These are phyloP conservation scores for Russula ochroleuca DNA, from an alignment of 768 basidiomycete species.

Conservation along the genomic window DNA sequence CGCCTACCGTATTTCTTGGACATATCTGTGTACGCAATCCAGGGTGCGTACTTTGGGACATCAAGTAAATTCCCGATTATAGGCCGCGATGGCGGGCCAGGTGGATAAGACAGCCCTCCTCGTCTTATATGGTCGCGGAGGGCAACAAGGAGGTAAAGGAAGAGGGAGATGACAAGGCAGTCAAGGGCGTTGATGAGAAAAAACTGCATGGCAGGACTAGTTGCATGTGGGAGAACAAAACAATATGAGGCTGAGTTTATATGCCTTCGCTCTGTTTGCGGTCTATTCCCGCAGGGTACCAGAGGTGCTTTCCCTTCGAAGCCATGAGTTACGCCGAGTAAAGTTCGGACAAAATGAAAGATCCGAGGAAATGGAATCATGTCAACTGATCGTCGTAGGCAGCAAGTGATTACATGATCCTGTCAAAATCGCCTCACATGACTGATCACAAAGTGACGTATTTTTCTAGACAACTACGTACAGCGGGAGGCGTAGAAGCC, in stretches of 20 bases:
- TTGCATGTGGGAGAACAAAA: neutral
- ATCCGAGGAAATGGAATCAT: too few species aligned
- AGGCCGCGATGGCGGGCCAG: neutral
- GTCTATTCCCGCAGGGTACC: neutral
- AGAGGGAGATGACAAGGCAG: neutral
- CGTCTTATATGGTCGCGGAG: neutral
- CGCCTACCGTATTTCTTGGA: constrained; percentile 11
- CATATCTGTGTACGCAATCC: constrained; percentile 1
- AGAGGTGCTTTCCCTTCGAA: neutral
- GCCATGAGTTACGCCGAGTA: neutral
- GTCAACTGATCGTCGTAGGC: too few species aligned
- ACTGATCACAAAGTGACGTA: too few species aligned
- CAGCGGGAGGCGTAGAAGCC: too few species aligned
- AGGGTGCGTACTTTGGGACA: neutral
- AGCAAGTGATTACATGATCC: too few species aligned
- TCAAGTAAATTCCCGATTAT: constrained; percentile 16
- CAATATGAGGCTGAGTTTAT: too few species aligned
- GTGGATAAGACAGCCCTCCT: neutral
- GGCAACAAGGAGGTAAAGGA: neutral
- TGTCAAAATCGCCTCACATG: too few species aligned
- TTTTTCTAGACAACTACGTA: too few species aligned
- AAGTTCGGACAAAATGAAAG: too few species aligned
- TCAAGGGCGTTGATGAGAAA: neutral
- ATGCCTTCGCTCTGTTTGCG: too few species aligned
- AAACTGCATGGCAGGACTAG: neutral